Base-by-base conservation (phyloP, 371 early-diverging fungal species). In the Cokeromyces recurvatus region DNA sequence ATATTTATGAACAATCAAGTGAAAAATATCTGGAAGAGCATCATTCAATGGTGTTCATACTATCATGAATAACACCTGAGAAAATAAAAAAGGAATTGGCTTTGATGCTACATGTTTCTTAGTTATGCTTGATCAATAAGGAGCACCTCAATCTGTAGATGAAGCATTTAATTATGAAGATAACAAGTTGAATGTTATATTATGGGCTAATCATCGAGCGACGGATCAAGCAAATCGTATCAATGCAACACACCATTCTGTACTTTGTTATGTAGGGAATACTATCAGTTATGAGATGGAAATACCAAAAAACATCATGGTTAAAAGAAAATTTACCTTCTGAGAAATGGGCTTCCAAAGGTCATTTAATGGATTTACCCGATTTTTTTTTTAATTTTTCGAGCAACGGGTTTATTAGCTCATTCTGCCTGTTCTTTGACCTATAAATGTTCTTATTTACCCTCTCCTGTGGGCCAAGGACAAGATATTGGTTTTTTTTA, bases 151-250 rank as follows among this genome's bases (percentile, higher is more conserved):
- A 0, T 70, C 82, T 4, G 68, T 85, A 17, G 70, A 77, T 25
- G 57, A 65, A 7, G 55, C 23, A 0, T 68, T 67, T 31, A 49
- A 46, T 1, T 74, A 71, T 47, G 52, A 60, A 21, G 64, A 77
- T 29, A 44, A 78, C 32, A 43, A 64, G 11, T 61, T 62, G 32
- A 84, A 89, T 40, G 65, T 87, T 29, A 83, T 87, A 38, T 63
- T 89, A 53, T 89, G 90, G 90, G 82, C 82, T 47, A 88, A 89
- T 58, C 88, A 87, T 51, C 71, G 90, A 4, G 84, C 87, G 2
- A 66, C 67, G 8, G 71, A 73, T 0, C 82, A 87, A 56, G 86
- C 90, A 32, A 62, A 64, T 5, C 68, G 71, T 15, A 82, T 89
- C 59, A 81, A 82, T 38, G 74, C 68, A 7, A 84, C 84, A 2